A percentile compares a stretch with the other conserved stretches of the same genome.
Evolutionary conservation across 495 filamentous ascomycete species (phyloP).

Genomic region (Symbiotaphrina buchneri): DNA sequence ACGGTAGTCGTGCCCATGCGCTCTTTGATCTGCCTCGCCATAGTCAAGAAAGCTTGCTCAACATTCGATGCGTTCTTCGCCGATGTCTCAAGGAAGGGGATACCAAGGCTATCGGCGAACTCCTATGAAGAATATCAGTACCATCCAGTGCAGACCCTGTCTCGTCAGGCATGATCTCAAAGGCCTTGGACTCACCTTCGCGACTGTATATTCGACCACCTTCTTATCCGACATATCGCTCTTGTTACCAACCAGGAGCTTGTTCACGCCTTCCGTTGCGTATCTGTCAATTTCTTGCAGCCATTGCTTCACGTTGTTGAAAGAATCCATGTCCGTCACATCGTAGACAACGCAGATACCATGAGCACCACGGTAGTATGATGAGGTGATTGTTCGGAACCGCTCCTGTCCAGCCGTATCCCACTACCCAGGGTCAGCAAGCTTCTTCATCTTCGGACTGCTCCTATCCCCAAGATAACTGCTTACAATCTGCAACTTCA

Average conservation of each 20-base stretch:
- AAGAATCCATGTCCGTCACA: conserved; percentile 99
- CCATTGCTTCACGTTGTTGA: conserved; percentile 99
- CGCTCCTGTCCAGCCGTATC: conserved; percentile 97
- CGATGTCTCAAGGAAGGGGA: conserved; percentile 98
- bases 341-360: conserved; percentile 99
- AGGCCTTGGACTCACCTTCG: conserved; percentile 45
- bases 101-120: conserved; percentile 95
- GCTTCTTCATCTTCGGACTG: neutral
- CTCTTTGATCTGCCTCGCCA: conserved; percentile 99
- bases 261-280: conserved; percentile 97
- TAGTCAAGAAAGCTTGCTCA: conserved; percentile 98
- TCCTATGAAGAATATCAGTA: conserved; percentile 32
- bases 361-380: conserved; percentile 96
- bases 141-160: neutral
- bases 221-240: conserved; percentile 99
- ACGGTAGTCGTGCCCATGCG: conserved; percentile 93
- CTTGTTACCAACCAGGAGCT: conserved; percentile 98
- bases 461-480: neutral
- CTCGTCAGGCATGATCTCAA: too few species aligned
- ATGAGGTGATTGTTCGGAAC: conserved; percentile 98
- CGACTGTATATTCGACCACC: conserved; percentile 97
- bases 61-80: conserved; percentile 99
- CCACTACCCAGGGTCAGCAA: conserved; percentile 36
- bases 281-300: conserved; percentile 98
- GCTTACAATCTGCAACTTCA: conserved; percentile 96